phyloP scores from a whole-genome alignment of 306 rosid species.

The Casuarina glauca region DNA sequence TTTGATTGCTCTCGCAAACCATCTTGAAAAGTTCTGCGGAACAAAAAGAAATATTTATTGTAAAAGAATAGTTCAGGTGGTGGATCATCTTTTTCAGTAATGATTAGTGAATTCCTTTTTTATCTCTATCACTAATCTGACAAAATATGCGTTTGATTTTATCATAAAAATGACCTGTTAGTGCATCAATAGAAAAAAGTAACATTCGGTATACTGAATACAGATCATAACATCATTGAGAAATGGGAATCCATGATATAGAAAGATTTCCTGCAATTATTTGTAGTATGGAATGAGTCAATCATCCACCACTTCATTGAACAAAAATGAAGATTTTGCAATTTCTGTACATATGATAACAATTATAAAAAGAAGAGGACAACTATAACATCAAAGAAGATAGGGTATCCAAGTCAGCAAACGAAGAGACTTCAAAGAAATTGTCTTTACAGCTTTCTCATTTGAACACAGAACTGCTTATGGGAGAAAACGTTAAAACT shows the following conservation, averaged over 20 bases:
- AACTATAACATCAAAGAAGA: neutral
- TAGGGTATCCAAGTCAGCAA: neutral
- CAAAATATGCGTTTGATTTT: neutral
- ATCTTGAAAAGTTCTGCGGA: slow-evolving; percentile 92
- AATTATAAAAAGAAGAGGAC: neutral
- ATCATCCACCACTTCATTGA: too few relatives aligned
- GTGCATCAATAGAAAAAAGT: neutral
- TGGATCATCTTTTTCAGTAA: neutral
- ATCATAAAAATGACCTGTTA: neutral
- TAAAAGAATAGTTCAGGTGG: neutral
- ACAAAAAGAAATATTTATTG: slow-evolving; percentile 18
- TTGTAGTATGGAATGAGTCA: too few relatives aligned
- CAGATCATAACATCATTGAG: too few relatives aligned
- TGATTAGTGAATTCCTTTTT: neutral
- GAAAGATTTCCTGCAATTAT: too few relatives aligned
- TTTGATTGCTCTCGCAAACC: slow-evolving; percentile 86
- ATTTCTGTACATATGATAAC: neutral
- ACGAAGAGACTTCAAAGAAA: neutral
- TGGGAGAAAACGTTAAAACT: neutral
- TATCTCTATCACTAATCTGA: neutral
- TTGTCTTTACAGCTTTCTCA: neutral
- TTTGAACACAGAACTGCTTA: neutral
- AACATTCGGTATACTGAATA: too few relatives aligned
- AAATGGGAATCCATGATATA: too few relatives aligned
- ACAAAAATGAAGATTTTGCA: neutral